Evolutionary conservation across 495 filamentous ascomycete genomes (phyloP).

Genomic region (Terfezia boudieri): DNA sequence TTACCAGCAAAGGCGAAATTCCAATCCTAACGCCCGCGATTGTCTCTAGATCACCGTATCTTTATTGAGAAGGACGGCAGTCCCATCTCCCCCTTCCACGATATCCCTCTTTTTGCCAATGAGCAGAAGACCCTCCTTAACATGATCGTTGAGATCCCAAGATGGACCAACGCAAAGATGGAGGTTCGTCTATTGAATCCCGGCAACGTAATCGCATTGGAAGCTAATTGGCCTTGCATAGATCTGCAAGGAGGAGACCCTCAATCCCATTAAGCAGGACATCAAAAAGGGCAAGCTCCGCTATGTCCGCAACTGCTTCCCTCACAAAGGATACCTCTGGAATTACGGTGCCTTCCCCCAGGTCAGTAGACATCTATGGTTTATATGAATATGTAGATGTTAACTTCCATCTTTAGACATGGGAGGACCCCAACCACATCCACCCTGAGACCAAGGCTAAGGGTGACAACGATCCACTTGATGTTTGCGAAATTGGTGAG

Average conservation of each 20-base stretch:
- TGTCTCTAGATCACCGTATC: slow-evolving; percentile 56
- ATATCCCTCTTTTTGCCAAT: slow-evolving; percentile 94
- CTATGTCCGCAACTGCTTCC: slow-evolving; percentile 99
- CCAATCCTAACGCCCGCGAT: background rate
- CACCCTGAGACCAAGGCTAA: slow-evolving; percentile 99
- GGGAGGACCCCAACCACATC: slow-evolving; percentile 88
- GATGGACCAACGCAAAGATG: slow-evolving; percentile 99
- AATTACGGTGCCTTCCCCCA: slow-evolving; percentile 99
- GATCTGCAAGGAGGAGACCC: slow-evolving; percentile 92
- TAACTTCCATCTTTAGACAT: slow-evolving; percentile 38
- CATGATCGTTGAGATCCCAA: slow-evolving; percentile 98
- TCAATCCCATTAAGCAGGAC: slow-evolving; percentile 93
- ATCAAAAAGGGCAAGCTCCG: slow-evolving; percentile 82
- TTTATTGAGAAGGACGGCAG: slow-evolving; percentile 95
- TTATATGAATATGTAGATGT: background rate
- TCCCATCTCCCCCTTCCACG: slow-evolving; percentile 88
- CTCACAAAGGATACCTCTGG: slow-evolving; percentile 99
- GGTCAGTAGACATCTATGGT: slow-evolving; percentile 27
- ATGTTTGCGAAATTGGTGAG: slow-evolving; percentile 99
- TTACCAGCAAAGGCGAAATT: background rate
- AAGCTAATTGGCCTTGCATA: background rate
- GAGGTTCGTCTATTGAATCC: slow-evolving; percentile 38
- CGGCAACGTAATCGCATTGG: background rate
- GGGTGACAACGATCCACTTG: slow-evolving; percentile 97
- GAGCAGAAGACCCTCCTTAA: slow-evolving; percentile 79